These are phyloP conservation scores for Ceratobasidium sp. DNA, from an alignment of 1,284 basidiomycete genomes.

Conservation along the genomic window DNA sequence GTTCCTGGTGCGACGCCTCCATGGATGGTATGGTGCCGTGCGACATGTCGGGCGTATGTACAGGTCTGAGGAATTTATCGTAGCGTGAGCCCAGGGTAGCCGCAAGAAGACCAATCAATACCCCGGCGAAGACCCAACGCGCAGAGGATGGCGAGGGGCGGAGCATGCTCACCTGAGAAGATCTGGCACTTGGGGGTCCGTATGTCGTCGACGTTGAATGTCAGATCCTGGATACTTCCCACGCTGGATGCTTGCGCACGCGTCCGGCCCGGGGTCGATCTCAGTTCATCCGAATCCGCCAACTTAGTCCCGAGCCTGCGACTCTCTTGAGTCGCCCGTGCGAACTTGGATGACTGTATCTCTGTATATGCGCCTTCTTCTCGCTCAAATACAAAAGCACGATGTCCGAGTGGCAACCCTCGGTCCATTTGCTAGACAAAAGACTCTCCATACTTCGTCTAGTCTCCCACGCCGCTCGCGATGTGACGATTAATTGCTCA, in stretches of 20 bases:
- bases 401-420: constrained; percentile 8
- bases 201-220: constrained; percentile 22
- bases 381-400: background rate
- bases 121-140: constrained; percentile 31
- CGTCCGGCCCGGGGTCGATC: constrained; percentile 36
- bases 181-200: constrained; percentile 22
- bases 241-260: constrained; percentile 18
- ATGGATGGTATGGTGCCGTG: constrained; percentile 87
- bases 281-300: constrained; percentile 43
- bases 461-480: constrained; percentile 32
- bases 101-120: constrained; percentile 35
- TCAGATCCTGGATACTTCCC: constrained; percentile 31
- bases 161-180: constrained; percentile 44
- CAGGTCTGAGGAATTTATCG: constrained; percentile 36
- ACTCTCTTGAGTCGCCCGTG: constrained; percentile 37
- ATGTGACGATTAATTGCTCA: background rate
- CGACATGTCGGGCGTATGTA: constrained; percentile 33
- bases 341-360: constrained; percentile 11
- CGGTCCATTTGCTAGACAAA: constrained; percentile 9
- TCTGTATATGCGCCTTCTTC: constrained; percentile 5
- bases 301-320: constrained; percentile 30
- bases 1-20: constrained; percentile 76
- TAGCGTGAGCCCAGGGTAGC: constrained; percentile 35
- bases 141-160: constrained; percentile 21
- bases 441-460: background rate